phyloP scores from a whole-genome alignment of 1,284 basidiomycete species.

The Heterobasidion occidentale region DNA sequence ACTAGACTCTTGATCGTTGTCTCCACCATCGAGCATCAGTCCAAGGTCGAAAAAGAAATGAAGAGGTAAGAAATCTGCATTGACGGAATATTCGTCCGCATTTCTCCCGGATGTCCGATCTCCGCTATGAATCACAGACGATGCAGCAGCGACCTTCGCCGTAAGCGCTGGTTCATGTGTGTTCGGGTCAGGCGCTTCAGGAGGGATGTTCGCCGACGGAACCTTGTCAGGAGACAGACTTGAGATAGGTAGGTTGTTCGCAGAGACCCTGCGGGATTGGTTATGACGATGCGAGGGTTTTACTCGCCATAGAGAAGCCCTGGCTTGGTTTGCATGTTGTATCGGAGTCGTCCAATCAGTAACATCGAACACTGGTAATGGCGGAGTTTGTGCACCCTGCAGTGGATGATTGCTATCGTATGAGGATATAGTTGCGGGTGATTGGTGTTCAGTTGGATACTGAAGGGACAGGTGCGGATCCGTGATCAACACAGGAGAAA shows the following conservation, averaged over 20 bases:
- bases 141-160: constrained; percentile 4
- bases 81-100: constrained; percentile 13
- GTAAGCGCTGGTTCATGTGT: constrained; percentile 1
- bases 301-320: constrained; percentile 55
- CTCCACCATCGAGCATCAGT: constrained; percentile 29
- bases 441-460: constrained; percentile 33
- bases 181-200: not conserved
- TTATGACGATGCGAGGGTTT: constrained; percentile 15
- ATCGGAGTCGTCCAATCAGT: constrained; percentile 53
- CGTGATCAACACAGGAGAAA: constrained; percentile 56
- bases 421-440: constrained; percentile 4
- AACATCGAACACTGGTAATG: constrained; percentile 47
- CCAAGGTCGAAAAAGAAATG: constrained; percentile 74
- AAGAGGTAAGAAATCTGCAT: constrained; percentile 45
- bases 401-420: constrained; percentile 22
- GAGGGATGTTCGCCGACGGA: not conserved
- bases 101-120: not conserved
- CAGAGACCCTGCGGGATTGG: not conserved
- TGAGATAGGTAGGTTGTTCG: not conserved
- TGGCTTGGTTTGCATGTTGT: constrained; percentile 34
- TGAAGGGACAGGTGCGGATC: constrained; percentile 51
- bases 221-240: not conserved
- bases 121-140: not conserved
- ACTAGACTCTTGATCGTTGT: constrained; percentile 20
- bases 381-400: constrained; percentile 12